These are phyloP conservation scores for Xylaria sp. DNA, from an alignment of 2,329 filamentous ascomycete genomes.

Conservation along the genomic window DNA sequence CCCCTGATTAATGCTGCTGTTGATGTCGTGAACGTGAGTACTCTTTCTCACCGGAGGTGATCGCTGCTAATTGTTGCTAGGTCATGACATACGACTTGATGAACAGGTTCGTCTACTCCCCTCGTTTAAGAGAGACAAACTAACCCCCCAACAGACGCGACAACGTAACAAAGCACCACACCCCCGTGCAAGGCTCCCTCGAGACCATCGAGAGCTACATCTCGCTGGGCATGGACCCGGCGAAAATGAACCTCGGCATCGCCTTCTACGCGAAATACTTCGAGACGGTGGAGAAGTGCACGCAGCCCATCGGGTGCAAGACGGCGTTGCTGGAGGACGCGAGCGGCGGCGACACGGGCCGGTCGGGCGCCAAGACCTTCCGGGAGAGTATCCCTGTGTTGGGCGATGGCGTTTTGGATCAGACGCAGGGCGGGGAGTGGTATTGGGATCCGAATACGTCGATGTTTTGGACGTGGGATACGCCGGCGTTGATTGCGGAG, in stretches of 20 bases:
- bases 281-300: conserved; percentile 39
- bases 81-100: conserved; percentile 38
- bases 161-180: conserved; percentile 58
- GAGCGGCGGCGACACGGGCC: conserved; percentile 47
- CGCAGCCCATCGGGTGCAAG: conserved; percentile 47
- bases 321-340: conserved; percentile 55
- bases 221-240: conserved; percentile 43
- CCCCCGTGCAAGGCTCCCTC: conserved; percentile 51
- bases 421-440: conserved; percentile 57
- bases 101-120: conserved; percentile 21
- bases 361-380: conserved; percentile 49
- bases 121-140: not conserved
- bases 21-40: conserved; percentile 57
- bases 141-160: conserved; percentile 64
- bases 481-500: conserved; percentile 49
- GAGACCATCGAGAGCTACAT: conserved; percentile 56
- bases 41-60: not conserved
- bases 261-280: conserved; percentile 66
- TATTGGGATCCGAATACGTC: conserved; percentile 57
- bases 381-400: conserved; percentile 27
- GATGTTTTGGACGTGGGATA: conserved; percentile 73
- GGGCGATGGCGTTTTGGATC: conserved; percentile 49
- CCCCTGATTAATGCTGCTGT: conserved; percentile 54
- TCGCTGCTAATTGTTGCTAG: not conserved
- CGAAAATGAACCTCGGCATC: conserved; percentile 57